Conservation (phyloP, 1,284 basidiomycete species). For the Leccinum colubrinum region DNA sequence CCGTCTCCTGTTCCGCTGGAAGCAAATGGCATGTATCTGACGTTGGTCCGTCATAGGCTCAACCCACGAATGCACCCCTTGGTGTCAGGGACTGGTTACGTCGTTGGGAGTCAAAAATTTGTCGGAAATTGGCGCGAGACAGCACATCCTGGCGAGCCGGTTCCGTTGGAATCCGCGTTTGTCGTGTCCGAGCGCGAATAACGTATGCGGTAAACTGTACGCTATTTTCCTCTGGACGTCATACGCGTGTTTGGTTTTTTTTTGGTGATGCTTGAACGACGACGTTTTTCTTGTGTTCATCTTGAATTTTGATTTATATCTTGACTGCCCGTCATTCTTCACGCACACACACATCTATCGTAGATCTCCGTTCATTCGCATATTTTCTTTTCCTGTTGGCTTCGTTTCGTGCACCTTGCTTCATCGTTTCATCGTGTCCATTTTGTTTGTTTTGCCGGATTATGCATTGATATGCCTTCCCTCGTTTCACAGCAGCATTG, state of each 20-base stretch:
- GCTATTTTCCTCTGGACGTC: background rate
- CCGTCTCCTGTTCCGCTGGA: background rate
- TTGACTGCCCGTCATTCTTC: conserved; percentile 6
- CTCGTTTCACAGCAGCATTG: background rate
- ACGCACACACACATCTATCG: conserved; percentile 16
- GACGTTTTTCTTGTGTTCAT: conserved; percentile 1
- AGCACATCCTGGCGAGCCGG: conserved; percentile 38
- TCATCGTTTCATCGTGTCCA: conserved; percentile 1
- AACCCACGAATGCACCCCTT: conserved; percentile 7
- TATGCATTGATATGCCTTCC: conserved; percentile 2
- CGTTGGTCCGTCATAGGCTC: background rate
- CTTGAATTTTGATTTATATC: conserved; percentile 11
- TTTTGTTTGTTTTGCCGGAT: background rate
- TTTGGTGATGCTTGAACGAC: conserved; percentile 10
- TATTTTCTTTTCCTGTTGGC: conserved; percentile 5
- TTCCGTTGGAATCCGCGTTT: conserved; percentile 59
- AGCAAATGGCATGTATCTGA: background rate
- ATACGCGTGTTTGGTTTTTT: background rate
- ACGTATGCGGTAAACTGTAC: background rate
- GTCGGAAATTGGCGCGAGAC: conserved; percentile 65
- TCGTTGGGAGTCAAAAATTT: conserved; percentile 60
- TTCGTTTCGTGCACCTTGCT: conserved; percentile 2
- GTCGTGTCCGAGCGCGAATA: conserved; percentile 44
- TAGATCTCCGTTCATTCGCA: conserved; percentile 22
- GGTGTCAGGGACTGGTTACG: conserved; percentile 60